Evolutionary conservation across 352 stramenopile genomes (phyloP).

Genomic region (Pythium chondricola): DNA sequence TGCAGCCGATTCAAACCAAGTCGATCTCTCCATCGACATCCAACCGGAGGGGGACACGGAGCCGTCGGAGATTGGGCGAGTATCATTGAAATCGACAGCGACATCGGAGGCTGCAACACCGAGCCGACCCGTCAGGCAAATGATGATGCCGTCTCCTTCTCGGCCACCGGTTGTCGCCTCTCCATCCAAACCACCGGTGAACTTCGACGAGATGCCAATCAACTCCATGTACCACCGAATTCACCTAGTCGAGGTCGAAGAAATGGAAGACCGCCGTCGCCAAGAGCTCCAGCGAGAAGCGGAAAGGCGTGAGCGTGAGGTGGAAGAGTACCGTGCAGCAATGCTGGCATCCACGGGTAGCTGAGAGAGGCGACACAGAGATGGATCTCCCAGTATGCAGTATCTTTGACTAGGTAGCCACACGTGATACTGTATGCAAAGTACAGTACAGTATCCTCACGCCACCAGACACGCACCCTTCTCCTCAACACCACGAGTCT

Average conservation of each 20-base stretch:
- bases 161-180: slow-evolving; percentile 1
- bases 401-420: too few species aligned
- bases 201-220: slow-evolving; percentile 61
- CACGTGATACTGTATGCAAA: too few species aligned
- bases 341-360: slow-evolving; percentile 17
- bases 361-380: not conserved
- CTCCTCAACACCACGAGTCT: too few species aligned
- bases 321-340: slow-evolving; percentile 54
- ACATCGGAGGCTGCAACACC: too few species aligned
- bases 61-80: too few species aligned
- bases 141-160: not conserved
- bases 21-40: not conserved
- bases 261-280: slow-evolving; percentile 34
- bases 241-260: slow-evolving; percentile 43
- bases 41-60: too few species aligned
- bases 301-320: slow-evolving; percentile 42
- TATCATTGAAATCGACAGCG: too few species aligned
- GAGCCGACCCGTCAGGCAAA: too few species aligned
- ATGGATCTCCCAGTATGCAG: not conserved
- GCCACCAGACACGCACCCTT: too few species aligned
- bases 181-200: slow-evolving; percentile 12
- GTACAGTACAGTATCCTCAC: too few species aligned
- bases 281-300: slow-evolving; percentile 40
- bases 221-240: slow-evolving; percentile 72
- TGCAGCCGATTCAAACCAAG: not conserved